phyloP scores from a whole-genome alignment of 1,139 yeast genomes.

The Candida albicans region DNA sequence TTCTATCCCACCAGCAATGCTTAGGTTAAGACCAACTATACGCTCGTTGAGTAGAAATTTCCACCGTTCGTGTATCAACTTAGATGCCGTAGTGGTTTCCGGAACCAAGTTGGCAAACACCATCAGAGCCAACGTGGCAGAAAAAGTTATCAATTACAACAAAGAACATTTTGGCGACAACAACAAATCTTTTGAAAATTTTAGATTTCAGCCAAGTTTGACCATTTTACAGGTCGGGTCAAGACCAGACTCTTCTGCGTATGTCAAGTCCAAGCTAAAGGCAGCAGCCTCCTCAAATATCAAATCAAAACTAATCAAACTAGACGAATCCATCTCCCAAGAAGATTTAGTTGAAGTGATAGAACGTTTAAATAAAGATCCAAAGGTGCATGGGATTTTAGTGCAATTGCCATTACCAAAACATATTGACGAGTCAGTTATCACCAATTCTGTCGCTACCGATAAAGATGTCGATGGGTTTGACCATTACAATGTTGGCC shows the following conservation, averaged over 20 bases:
- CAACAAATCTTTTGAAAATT: constrained; percentile 24
- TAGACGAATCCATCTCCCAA: constrained; percentile 57
- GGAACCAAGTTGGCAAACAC: constrained; percentile 45
- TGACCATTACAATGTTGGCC: constrained; percentile 74
- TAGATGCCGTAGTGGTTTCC: constrained; percentile 44
- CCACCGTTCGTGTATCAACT: constrained; percentile 16
- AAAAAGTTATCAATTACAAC: constrained; percentile 43
- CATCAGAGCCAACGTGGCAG: constrained; percentile 40
- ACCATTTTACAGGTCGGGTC: constrained; percentile 74
- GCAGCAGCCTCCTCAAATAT: constrained; percentile 72
- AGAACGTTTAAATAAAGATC: constrained; percentile 58
- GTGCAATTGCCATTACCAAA: constrained; percentile 74
- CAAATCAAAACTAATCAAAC: constrained; percentile 54
- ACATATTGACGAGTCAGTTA: constrained; percentile 64
- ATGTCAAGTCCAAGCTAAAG: constrained; percentile 71
- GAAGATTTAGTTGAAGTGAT: constrained; percentile 56
- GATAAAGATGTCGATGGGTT: constrained; percentile 82
- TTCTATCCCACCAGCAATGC: not conserved
- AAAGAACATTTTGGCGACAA: constrained; percentile 22
- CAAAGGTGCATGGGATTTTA: constrained; percentile 65
- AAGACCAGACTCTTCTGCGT: constrained; percentile 76
- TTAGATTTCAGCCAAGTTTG: constrained; percentile 58
- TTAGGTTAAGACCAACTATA: constrained; percentile 3
- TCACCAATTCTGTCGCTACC: constrained; percentile 67
- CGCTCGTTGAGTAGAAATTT: constrained; percentile 14